Evolutionary conservation across 2,329 filamentous ascomycete species (phyloP).

Genomic region (Colletotrichum filicis): DNA sequence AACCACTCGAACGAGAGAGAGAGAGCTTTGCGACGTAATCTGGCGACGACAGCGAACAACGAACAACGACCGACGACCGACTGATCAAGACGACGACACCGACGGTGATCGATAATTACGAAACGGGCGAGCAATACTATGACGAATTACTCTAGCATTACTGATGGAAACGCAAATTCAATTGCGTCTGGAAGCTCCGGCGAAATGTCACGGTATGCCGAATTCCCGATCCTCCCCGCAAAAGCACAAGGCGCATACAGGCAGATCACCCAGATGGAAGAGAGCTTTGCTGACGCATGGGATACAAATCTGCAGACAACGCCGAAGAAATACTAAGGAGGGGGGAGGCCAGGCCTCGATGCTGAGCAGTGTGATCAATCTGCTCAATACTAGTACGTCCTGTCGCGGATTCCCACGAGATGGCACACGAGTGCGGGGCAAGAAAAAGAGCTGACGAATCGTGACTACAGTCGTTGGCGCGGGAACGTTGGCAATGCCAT

Average conservation of each 20-base stretch:
- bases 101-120: constrained; percentile 16
- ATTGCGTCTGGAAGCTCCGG: constrained; percentile 35
- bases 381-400: constrained; percentile 90
- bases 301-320: constrained; percentile 52
- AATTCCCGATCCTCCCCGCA: neutral
- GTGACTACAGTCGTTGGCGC: constrained; percentile 82
- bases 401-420: neutral
- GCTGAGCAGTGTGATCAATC: constrained; percentile 91
- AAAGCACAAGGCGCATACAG: neutral
- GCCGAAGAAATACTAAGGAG: constrained; percentile 76
- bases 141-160: constrained; percentile 65
- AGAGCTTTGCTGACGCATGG: constrained; percentile 23
- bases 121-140: constrained; percentile 45
- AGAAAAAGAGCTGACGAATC: constrained; percentile 29
- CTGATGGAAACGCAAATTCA: constrained; percentile 54
- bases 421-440: neutral
- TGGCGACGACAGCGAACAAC: neutral
- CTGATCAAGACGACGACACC: constrained; percentile 3
- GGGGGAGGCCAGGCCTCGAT: constrained; percentile 86
- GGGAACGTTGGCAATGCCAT: constrained; percentile 94
- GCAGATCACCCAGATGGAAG: neutral
- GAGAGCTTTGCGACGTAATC: neutral
- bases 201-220: constrained; percentile 35
- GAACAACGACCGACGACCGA: neutral
- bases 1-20: neutral